phyloP scores from a whole-genome alignment of 2,329 filamentous ascomycete species.

The Colletotrichum tofieldiae region DNA sequence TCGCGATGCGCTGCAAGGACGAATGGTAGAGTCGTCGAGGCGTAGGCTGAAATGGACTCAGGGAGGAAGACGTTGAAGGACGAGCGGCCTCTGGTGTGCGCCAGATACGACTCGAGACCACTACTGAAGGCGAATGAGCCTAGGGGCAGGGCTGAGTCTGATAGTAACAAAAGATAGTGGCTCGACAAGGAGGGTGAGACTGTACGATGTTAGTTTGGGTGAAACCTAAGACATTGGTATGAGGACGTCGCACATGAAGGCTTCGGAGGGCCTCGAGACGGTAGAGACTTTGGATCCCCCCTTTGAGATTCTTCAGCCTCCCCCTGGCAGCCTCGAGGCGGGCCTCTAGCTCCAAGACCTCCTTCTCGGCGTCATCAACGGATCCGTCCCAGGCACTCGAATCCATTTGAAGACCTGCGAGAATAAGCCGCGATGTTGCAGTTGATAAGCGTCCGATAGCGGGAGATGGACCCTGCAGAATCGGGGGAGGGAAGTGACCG shows the following conservation, averaged over 20 bases:
- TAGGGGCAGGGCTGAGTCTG: constrained; percentile 85
- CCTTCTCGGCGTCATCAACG: constrained; percentile 58
- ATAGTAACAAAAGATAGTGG: constrained; percentile 83
- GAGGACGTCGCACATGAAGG: constrained; percentile 45
- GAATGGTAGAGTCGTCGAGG: constrained; percentile 82
- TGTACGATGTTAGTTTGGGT: constrained; percentile 18
- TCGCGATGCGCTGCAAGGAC: constrained; percentile 77
- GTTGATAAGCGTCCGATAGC: constrained; percentile 40
- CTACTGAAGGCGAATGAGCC: constrained; percentile 92
- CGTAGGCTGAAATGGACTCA: constrained; percentile 79
- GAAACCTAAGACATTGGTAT: constrained; percentile 42
- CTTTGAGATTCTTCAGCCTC: constrained; percentile 61
- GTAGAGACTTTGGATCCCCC: constrained; percentile 44
- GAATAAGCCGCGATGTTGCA: constrained; percentile 21
- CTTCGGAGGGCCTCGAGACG: constrained; percentile 17
- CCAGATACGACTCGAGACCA: constrained; percentile 86
- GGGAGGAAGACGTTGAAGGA: constrained; percentile 78
- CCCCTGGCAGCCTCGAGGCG: constrained; percentile 63
- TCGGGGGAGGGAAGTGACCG: constrained; percentile 12
- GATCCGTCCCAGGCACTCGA: constrained; percentile 42
- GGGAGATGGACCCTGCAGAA: constrained; percentile 26
- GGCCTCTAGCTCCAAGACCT: constrained; percentile 73
- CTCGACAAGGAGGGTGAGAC: constrained; percentile 46
- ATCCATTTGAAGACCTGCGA: constrained; percentile 44
- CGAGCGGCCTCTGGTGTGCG: constrained; percentile 69